phyloP scores from a whole-genome alignment of 2,329 filamentous ascomycete species.

The Xylariaceae sp. region DNA sequence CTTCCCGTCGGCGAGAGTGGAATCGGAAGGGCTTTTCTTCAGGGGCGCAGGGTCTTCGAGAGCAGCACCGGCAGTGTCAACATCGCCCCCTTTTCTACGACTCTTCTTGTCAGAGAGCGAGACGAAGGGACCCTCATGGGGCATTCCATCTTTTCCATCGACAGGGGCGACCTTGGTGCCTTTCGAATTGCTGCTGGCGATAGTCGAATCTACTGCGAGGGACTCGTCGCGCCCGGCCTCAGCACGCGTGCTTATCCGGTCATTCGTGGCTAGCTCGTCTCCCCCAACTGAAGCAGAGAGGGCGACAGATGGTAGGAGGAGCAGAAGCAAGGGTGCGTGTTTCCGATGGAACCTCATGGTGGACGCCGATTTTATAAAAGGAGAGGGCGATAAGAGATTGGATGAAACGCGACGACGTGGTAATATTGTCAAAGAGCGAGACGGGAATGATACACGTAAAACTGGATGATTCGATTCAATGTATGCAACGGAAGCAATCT shows the following conservation, averaged over 20 bases:
- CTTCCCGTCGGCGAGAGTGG: constrained; percentile 52
- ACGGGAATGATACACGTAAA: neutral
- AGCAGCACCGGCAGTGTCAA: constrained; percentile 25
- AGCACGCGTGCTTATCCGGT: constrained; percentile 4
- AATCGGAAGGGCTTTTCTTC: constrained; percentile 48
- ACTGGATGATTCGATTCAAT: neutral
- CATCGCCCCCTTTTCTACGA: constrained; percentile 34
- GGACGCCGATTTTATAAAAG: neutral
- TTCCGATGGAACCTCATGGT: constrained; percentile 29
- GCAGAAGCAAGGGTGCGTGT: constrained; percentile 27
- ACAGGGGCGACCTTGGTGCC: constrained; percentile 74
- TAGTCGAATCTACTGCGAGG: constrained; percentile 26
- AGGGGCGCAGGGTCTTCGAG: constrained; percentile 39
- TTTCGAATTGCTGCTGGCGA: constrained; percentile 33
- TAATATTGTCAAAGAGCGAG: neutral
- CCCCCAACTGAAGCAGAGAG: constrained; percentile 24
- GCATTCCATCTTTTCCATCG: constrained; percentile 89
- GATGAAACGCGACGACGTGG: neutral
- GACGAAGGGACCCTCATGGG: constrained; percentile 79
- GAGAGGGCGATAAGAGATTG: constrained; percentile 1
- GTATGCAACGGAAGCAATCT: constrained; percentile 9
- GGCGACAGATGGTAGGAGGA: constrained; percentile 28
- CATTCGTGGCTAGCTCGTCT: constrained; percentile 19
- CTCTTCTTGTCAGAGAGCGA: constrained; percentile 43
- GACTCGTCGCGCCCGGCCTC: constrained; percentile 17